These are phyloP conservation scores for Ustilago sp. DNA, from an alignment of 1,284 basidiomycete genomes.

Conservation along the genomic window DNA sequence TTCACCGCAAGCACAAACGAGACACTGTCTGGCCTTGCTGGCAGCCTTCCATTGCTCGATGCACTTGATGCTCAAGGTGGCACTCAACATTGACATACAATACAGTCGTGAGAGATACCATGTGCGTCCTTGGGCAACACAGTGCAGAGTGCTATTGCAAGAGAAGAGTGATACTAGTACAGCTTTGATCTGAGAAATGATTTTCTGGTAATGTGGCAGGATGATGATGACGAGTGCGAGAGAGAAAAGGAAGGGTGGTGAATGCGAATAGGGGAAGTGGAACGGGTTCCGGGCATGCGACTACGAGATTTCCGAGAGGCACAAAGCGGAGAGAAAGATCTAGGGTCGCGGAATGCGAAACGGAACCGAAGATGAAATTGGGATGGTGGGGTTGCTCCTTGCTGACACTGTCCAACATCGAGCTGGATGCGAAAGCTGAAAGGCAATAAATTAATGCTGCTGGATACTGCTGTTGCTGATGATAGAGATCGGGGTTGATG, in stretches of 20 bases:
- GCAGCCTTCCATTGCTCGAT: neutral
- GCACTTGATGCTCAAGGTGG: neutral
- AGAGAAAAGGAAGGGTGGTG: neutral
- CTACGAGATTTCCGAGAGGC: slow-evolving; percentile 15
- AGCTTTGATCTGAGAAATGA: slow-evolving; percentile 19
- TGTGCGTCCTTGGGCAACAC: slow-evolving; percentile 12
- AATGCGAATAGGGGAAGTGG: neutral
- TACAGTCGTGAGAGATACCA: neutral
- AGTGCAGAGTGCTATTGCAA: slow-evolving; percentile 27
- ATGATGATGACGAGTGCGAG: slow-evolving; percentile 20
- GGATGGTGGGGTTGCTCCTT: neutral
- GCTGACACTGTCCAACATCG: slow-evolving; percentile 16
- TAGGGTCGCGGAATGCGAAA: slow-evolving; percentile 5
- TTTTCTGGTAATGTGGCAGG: slow-evolving; percentile 38
- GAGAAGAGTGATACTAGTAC: slow-evolving; percentile 39
- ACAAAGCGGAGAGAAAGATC: slow-evolving; percentile 1
- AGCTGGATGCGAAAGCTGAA: slow-evolving; percentile 13
- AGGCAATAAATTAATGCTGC: slow-evolving; percentile 33
- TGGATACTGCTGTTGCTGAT: slow-evolving; percentile 43
- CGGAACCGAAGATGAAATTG: neutral
- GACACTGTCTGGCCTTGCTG: neutral
- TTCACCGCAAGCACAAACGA: neutral
- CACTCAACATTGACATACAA: neutral
- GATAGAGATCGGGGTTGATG: slow-evolving; percentile 19
- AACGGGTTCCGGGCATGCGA: slow-evolving; percentile 11